phyloP scores from a whole-genome alignment of 129 eudicot species.

The Flaveria linearis region DNA sequence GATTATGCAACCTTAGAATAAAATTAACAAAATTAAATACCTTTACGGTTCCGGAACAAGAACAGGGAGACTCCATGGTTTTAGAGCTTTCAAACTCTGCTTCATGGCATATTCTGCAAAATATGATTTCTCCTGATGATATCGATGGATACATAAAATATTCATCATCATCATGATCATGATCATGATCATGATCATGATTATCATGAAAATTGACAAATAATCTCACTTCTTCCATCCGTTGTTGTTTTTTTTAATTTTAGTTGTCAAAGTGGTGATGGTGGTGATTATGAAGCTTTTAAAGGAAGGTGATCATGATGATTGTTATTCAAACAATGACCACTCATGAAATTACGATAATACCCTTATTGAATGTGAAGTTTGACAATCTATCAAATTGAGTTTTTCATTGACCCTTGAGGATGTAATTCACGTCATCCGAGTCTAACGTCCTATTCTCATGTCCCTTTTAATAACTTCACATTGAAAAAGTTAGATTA shows the following conservation, averaged over 20 bases:
- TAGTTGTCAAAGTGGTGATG: neutral
- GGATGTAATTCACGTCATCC: neutral
- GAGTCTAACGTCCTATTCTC: neutral
- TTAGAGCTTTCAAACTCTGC: conserved; percentile 34
- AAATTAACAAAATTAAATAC: neutral
- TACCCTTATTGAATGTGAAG: conserved; percentile 16
- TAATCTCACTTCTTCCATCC: conserved; percentile 24
- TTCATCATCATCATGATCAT: conserved; percentile 3
- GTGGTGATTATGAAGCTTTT: too few species aligned
- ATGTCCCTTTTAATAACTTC: neutral
- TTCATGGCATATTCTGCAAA: conserved; percentile 30
- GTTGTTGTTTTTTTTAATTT: neutral
- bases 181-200: neutral
- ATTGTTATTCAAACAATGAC: neutral
- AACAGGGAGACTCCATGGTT: conserved; percentile 17
- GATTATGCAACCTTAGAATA: neutral
- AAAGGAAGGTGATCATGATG: neutral
- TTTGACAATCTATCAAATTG: conserved; percentile 6
- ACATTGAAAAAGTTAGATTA: neutral
- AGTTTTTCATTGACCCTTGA: conserved; percentile 7
- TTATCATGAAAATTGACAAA: neutral
- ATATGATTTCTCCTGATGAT: conserved; percentile 14
- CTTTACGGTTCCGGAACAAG: conserved; percentile 31
- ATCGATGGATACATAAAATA: conserved; percentile 19
- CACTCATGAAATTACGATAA: conserved; percentile 7